Percentiles rank a stretch among this genome's conserved stretches.
phyloP scores from a whole-genome alignment of 257 asterid species.

The Penstemon newberryi region DNA sequence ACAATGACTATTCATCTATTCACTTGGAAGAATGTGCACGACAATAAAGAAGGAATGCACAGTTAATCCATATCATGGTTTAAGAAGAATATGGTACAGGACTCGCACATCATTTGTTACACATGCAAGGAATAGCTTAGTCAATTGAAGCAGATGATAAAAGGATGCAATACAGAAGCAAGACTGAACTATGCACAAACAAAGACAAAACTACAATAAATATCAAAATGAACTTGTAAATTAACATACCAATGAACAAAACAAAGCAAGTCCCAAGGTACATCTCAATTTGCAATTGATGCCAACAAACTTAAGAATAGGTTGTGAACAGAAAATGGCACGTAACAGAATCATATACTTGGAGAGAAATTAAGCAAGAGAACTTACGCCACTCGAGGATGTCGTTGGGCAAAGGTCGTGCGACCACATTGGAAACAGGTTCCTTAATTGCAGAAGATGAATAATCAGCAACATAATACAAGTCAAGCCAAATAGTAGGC shows the following conservation, averaged over 20 bases:
- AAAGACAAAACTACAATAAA: neutral
- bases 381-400: slow-evolving; percentile 99
- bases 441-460: slow-evolving; percentile 49
- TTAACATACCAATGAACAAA: slow-evolving; percentile 11
- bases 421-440: slow-evolving; percentile 96
- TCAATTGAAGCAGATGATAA: neutral
- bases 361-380: slow-evolving; percentile 7
- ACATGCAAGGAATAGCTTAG: neutral
- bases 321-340: slow-evolving; percentile 12
- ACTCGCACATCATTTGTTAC: neutral
- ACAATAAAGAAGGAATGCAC: slow-evolving; percentile 14
- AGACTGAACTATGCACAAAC: slow-evolving; percentile 3
- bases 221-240: neutral
- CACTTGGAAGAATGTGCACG: slow-evolving; percentile 11
- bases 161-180: slow-evolving; percentile 13
- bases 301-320: neutral
- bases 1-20: neutral
- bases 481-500: neutral
- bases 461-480: slow-evolving; percentile 15
- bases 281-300: slow-evolving; percentile 8
- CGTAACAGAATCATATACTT: slow-evolving; percentile 5
- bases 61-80: slow-evolving; percentile 2
- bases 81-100: neutral
- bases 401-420: slow-evolving; percentile 91
- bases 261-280: slow-evolving; percentile 17